These are phyloP conservation scores for Venturiaceae sp. DNA, from an alignment of 2,329 filamentous ascomycete genomes.

Conservation along the genomic window DNA sequence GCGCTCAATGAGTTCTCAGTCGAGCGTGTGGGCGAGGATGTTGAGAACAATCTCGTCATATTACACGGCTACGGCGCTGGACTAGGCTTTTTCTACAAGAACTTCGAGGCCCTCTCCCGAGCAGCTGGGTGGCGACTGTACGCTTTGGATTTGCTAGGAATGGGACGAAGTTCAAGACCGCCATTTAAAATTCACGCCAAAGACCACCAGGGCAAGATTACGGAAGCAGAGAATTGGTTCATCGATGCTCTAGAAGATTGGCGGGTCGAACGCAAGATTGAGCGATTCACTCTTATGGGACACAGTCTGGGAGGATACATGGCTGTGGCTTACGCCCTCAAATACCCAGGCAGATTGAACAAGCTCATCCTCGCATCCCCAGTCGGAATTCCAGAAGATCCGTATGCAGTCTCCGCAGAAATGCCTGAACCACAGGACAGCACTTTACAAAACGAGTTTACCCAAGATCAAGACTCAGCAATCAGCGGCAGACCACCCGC, in stretches of 20 bases:
- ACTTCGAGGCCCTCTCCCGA: conserved; percentile 81
- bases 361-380: conserved; percentile 94
- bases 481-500: conserved; percentile 21
- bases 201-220: conserved; percentile 67
- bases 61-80: conserved; percentile 95
- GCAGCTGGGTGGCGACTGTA: conserved; percentile 78
- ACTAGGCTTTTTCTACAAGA: conserved; percentile 96
- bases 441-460: conserved; percentile 64
- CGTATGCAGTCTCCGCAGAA: conserved; percentile 71
- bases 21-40: conserved; percentile 68
- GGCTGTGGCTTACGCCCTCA: conserved; percentile 87
- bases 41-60: conserved; percentile 85
- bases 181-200: conserved; percentile 79
- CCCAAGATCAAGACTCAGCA: conserved; percentile 56
- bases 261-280: conserved; percentile 78
- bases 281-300: conserved; percentile 85
- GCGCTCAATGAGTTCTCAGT: conserved; percentile 89
- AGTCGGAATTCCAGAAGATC: conserved; percentile 89
- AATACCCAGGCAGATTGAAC: conserved; percentile 89
- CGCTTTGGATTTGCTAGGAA: conserved; percentile 88
- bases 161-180: conserved; percentile 81
- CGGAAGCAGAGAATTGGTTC: conserved; percentile 91
- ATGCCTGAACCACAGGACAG: conserved; percentile 71
- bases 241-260: conserved; percentile 94
- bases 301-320: conserved; percentile 94